These are phyloP conservation scores for Kregervanrija fluxuum DNA, from an alignment of 805 yeast species.

Conservation along the genomic window DNA sequence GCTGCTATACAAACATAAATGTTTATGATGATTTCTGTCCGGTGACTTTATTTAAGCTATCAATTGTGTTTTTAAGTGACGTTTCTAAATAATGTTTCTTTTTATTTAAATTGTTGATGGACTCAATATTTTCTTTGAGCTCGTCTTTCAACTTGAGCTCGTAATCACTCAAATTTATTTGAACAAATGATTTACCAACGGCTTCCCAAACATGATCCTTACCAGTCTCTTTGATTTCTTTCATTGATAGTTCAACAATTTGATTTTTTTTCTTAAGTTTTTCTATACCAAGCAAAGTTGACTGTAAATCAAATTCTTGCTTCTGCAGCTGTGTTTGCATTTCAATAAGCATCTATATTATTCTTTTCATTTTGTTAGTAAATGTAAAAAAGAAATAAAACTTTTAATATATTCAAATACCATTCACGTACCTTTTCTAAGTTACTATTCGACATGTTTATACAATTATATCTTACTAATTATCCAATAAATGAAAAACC, in stretches of 20 bases:
- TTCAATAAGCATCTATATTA: constrained; percentile 43
- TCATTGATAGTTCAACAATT: constrained; percentile 48
- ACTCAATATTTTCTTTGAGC: constrained; percentile 47
- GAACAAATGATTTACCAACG: constrained; percentile 68
- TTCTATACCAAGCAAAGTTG: constrained; percentile 46
- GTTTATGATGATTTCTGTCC: background rate
- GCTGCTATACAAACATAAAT: too few species aligned
- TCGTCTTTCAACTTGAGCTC: constrained; percentile 42
- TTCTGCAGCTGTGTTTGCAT: constrained; percentile 58
- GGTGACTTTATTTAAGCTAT: constrained; percentile 43
- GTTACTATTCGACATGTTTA: too few species aligned
- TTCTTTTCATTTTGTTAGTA: too few species aligned
- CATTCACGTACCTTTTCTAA: too few species aligned
- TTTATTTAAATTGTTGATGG: constrained; percentile 51
- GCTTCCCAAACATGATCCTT: constrained; percentile 70
- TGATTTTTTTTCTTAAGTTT: constrained; percentile 42
- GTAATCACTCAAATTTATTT: constrained; percentile 39
- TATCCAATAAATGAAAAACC: too few species aligned
- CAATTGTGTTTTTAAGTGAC: constrained; percentile 66
- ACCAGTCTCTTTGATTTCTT: constrained; percentile 42
- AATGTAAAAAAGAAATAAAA: too few species aligned
- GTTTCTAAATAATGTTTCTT: constrained; percentile 70
- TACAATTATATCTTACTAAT: too few species aligned
- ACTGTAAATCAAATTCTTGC: constrained; percentile 51
- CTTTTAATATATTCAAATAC: too few species aligned